A percentile compares a stretch with the other conserved stretches of the same genome.
Evolutionary conservation across 495 filamentous ascomycete species (phyloP).

Genomic region (Evansstolkia leycettana): DNA sequence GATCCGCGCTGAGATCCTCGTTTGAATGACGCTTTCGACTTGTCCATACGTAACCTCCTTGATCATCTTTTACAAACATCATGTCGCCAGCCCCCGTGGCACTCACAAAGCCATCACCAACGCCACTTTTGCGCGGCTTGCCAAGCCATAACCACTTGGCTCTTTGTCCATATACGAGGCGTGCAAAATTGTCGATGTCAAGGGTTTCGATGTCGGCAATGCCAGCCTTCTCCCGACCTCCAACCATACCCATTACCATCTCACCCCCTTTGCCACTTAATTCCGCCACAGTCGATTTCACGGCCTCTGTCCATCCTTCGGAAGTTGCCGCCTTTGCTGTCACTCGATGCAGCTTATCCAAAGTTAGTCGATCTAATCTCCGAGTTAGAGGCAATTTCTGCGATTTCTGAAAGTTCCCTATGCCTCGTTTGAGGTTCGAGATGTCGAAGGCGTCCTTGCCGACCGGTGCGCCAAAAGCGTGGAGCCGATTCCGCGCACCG

Average conservation of each 20-base stretch:
- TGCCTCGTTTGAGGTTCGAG: slow-evolving; percentile 64
- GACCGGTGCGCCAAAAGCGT: slow-evolving; percentile 69
- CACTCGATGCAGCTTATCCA: slow-evolving; percentile 64
- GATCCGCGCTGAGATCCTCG: slow-evolving; percentile 24
- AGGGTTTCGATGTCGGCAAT: slow-evolving; percentile 87
- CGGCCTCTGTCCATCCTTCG: slow-evolving; percentile 73
- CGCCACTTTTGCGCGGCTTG: slow-evolving; percentile 56
- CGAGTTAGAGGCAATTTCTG: slow-evolving; percentile 69
- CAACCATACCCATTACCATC: slow-evolving; percentile 86
- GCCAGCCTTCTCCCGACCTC: slow-evolving; percentile 73
- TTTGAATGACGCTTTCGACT: slow-evolving; percentile 37
- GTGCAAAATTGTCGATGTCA: slow-evolving; percentile 74
- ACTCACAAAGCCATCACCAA: slow-evolving; percentile 36
- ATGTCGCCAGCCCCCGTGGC: slow-evolving; percentile 41
- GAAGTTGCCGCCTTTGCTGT: slow-evolving; percentile 82
- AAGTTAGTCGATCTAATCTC: slow-evolving; percentile 68
- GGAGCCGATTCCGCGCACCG: slow-evolving; percentile 79
- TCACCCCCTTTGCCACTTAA: slow-evolving; percentile 91
- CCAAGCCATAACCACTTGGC: slow-evolving; percentile 93
- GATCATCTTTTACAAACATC: slow-evolving; percentile 56
- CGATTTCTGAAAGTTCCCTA: slow-evolving; percentile 78
- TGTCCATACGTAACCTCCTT: slow-evolving; percentile 53
- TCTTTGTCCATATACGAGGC: slow-evolving; percentile 62
- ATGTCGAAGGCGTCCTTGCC: slow-evolving; percentile 90
- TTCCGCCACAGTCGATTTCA: slow-evolving; percentile 91